phyloP scores from a whole-genome alignment of 805 yeast genomes.

The Naumovozyma baii region DNA sequence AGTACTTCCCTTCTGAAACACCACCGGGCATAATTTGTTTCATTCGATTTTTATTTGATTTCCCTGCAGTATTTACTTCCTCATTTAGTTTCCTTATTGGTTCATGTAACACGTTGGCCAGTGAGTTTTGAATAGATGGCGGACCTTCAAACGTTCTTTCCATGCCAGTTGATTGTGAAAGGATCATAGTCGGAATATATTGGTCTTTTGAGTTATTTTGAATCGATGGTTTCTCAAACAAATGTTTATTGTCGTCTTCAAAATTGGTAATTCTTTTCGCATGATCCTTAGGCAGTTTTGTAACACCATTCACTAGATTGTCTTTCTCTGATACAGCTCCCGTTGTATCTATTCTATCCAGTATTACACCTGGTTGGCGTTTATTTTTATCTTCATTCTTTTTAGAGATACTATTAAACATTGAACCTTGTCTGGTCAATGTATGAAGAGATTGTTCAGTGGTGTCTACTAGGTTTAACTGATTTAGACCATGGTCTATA shows the following conservation, averaged over 20 bases:
- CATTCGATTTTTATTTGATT: no score
- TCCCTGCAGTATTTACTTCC: not conserved
- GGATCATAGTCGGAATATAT: constrained; percentile 35
- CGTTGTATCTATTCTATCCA: not conserved
- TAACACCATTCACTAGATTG: not conserved
- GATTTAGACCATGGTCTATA: constrained; percentile 6
- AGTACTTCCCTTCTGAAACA: no score
- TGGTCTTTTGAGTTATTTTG: constrained; percentile 19
- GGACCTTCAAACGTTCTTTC: constrained; percentile 34
- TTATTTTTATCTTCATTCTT: not conserved
- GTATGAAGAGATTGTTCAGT: constrained; percentile 10
- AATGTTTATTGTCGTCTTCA: not conserved
- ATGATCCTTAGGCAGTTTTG: not conserved
- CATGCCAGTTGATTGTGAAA: constrained; percentile 46
- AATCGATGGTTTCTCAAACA: not conserved
- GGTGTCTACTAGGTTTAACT: constrained; percentile 5
- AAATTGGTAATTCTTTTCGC: not conserved
- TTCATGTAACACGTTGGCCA: constrained; percentile 10
- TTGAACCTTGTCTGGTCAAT: constrained; percentile 14
- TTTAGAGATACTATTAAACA: not conserved
- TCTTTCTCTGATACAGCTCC: not conserved
- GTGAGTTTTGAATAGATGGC: constrained; percentile 27
- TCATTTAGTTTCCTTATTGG: constrained; percentile 1
- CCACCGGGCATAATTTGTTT: no score
- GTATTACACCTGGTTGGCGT: no score